Evolutionary conservation across 495 filamentous ascomycete genomes (phyloP), one percentile per base, ranked within the genome.

Genomic region (Aspergillus diversus): DNA sequence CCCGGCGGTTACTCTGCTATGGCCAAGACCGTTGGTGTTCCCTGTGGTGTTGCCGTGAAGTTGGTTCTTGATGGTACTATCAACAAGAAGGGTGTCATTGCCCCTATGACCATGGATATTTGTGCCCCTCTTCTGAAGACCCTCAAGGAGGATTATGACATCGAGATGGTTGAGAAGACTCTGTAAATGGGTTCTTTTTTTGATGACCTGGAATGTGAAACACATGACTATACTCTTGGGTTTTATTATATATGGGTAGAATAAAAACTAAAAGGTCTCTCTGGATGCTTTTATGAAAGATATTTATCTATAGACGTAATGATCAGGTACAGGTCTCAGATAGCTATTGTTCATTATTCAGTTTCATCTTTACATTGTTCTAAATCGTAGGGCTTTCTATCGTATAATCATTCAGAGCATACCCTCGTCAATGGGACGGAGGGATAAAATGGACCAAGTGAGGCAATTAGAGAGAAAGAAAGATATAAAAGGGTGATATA

Each of bases 21-120:
- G 94, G 93, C 93, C 33, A 92, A 91, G 79, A 72, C 90, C 37
- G 91, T 93, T 37, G 90, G 89, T 71, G 80, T 91, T 34, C 89
- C 76, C 13, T 82, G 77, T 61, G 78, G 75, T 66, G 77, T 81
- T 51, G 91, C 91, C 53, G 86, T 90, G 61, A 89, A 92, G 83
- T 85, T 92, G 80, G 90, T 97, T 33, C 86, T 97, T 50, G 83
- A 91, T 69, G 94, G 93, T 7, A 90, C 85, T 8, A 89, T 97
- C 67, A 81, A 78, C 52, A 82, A 91, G 67, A 91, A 86, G 68
- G 91, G 92, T 69, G 78, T 97, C 52, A 71, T 97, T 48, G 93
- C 93, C 49, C 93, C 94, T 3, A 90, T 96, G 86, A 86, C 74
- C 60, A 76, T 80, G 34, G 84, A 90, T 64, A 89, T 96, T 71